These are phyloP conservation scores for Iris macrosiphon DNA, from an alignment of 106 monocot species.

Conservation along the genomic window DNA sequence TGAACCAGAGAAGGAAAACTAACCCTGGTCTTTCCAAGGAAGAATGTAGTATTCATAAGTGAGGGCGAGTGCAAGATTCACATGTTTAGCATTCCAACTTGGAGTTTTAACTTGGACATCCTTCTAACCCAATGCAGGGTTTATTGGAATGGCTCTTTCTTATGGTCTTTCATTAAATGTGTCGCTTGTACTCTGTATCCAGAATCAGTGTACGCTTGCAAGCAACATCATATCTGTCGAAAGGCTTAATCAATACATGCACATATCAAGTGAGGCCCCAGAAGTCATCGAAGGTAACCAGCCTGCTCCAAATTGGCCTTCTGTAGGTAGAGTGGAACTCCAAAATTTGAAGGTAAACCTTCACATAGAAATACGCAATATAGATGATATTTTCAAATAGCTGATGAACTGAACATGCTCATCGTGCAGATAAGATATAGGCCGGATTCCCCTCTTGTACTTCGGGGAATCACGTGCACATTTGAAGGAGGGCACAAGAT, in stretches of 20 bases:
- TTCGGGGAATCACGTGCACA: slow-evolving; percentile 68
- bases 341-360: slow-evolving; percentile 64
- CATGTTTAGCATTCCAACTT: too few relatives aligned
- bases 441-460: slow-evolving; percentile 65
- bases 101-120: too few relatives aligned
- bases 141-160: slow-evolving; percentile 89
- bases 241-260: slow-evolving; percentile 84
- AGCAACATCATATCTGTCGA: slow-evolving; percentile 93
- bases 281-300: slow-evolving; percentile 52
- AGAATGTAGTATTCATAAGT: too few relatives aligned
- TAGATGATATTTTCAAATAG: background rate
- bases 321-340: slow-evolving; percentile 64
- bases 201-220: slow-evolving; percentile 81
- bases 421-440: slow-evolving; percentile 69
- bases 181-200: slow-evolving; percentile 70
- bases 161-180: slow-evolving; percentile 90
- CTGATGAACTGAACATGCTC: slow-evolving; percentile 4
- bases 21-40: too few relatives aligned
- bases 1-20: too few relatives aligned
- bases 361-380: background rate
- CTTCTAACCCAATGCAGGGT: slow-evolving; percentile 75
- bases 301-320: slow-evolving; percentile 67
- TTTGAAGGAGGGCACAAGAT: slow-evolving; percentile 91
- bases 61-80: too few relatives aligned
- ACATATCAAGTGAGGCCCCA: slow-evolving; percentile 76